phyloP scores from a whole-genome alignment of 179 eudicot genomes.

The Kewa caespitosa region DNA sequence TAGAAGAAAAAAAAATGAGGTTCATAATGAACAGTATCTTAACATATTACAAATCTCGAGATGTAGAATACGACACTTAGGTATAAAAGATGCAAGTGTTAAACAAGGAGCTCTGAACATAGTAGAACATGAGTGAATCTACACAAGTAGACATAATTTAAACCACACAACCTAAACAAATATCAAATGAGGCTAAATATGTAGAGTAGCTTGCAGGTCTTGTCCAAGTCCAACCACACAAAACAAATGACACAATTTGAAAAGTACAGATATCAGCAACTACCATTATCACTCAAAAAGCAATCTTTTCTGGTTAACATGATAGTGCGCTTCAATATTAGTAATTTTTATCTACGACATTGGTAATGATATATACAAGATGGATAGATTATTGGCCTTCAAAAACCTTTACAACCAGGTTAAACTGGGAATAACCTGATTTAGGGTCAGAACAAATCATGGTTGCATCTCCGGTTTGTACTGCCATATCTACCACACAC shows the following conservation, averaged over 20 bases:
- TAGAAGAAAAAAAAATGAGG: constrained; percentile 4
- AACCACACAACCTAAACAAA: background rate
- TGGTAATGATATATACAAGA: background rate
- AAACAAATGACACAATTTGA: background rate
- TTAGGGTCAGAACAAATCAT: background rate
- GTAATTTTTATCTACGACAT: background rate
- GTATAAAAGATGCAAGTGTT: constrained; percentile 11
- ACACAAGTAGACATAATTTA: background rate
- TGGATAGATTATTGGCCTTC: background rate
- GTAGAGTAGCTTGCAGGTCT: background rate
- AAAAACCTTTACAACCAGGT: background rate
- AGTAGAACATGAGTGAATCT: constrained; percentile 8
- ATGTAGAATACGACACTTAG: background rate
- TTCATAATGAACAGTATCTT: background rate
- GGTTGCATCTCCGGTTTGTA: background rate
- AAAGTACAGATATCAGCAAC: background rate
- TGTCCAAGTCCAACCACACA: background rate
- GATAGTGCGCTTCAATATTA: background rate
- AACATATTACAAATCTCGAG: background rate
- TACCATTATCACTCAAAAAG: constrained; percentile 1
- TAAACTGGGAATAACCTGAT: background rate
- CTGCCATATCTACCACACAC: background rate
- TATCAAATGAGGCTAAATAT: background rate
- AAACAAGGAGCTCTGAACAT: constrained; percentile 6
- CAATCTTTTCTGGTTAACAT: background rate